These are phyloP conservation scores for Pyrenopolyporus hunteri DNA, from an alignment of 495 filamentous ascomycete species.

Conservation along the genomic window DNA sequence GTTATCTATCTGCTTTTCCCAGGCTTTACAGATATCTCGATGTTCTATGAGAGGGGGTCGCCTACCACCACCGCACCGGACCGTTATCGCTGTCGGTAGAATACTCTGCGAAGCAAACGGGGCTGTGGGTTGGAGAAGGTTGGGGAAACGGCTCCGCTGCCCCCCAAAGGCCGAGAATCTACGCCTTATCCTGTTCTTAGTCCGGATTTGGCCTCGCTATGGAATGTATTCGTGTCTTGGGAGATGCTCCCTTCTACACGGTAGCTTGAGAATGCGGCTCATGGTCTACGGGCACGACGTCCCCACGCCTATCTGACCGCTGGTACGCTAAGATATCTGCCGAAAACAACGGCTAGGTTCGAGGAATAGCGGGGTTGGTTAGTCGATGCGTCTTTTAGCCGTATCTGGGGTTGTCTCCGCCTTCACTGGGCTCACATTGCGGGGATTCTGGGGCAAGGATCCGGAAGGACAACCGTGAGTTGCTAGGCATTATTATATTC, in stretches of 20 bases:
- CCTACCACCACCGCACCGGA: constrained; percentile 1
- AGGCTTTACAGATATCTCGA: neutral
- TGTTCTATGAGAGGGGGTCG: neutral
- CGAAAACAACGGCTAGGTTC: constrained; percentile 8
- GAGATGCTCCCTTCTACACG: neutral
- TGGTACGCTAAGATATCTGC: constrained; percentile 17
- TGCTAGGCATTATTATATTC: too few relatives aligned
- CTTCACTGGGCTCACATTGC: constrained; percentile 10
- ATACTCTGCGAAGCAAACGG: constrained; percentile 10
- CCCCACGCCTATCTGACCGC: neutral
- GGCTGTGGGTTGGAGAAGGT: constrained; percentile 27
- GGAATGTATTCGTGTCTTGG: too few relatives aligned
- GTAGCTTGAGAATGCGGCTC: too few relatives aligned
- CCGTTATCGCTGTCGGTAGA: constrained; percentile 32
- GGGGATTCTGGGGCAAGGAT: constrained; percentile 30
- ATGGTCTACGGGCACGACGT: too few relatives aligned
- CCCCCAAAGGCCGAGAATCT: neutral
- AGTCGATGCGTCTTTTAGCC: constrained; percentile 22
- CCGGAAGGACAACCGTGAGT: too few relatives aligned
- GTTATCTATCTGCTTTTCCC: neutral
- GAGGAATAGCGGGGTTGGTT: constrained; percentile 13
- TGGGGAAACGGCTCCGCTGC: constrained; percentile 10
- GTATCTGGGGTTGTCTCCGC: constrained; percentile 25
- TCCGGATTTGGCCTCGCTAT: constrained; percentile 1
- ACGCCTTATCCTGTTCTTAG: constrained; percentile 7